Conservation (phyloP, 129 eudicot genomes). For the Artemisia annua region DNA sequence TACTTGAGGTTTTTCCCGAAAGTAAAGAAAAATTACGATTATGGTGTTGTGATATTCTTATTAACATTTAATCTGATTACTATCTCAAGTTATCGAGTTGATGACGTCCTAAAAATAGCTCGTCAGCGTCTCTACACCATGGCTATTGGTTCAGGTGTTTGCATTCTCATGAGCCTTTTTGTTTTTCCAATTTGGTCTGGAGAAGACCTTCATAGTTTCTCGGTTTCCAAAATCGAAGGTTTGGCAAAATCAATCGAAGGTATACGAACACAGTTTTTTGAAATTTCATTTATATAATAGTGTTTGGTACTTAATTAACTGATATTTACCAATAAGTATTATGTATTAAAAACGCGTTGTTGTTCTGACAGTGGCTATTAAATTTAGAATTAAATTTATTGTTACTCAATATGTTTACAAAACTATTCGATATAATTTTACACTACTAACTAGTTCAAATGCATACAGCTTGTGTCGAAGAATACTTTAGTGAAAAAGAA, state of each 20-base stretch:
- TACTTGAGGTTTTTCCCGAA: constrained; percentile 38
- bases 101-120: constrained; percentile 33
- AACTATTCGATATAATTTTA: not conserved
- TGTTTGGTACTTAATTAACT: not conserved
- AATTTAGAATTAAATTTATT: not conserved
- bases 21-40: constrained; percentile 43
- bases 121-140: constrained; percentile 41
- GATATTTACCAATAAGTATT: not conserved
- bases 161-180: constrained; percentile 39
- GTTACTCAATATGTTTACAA: not conserved
- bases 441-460: not conserved
- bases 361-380: not conserved
- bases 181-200: constrained; percentile 48
- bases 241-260: constrained; percentile 42
- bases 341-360: not conserved
- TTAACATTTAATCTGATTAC: constrained; percentile 45
- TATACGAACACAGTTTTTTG: not conserved
- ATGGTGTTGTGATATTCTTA: constrained; percentile 40
- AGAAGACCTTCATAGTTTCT: constrained; percentile 38
- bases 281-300: not conserved
- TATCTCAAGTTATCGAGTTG: constrained; percentile 35
- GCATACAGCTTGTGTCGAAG: constrained; percentile 42
- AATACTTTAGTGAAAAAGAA: constrained; percentile 52
- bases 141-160: constrained; percentile 40
- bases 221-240: constrained; percentile 41